These are phyloP conservation scores for Venustampulla echinocandica DNA, from an alignment of 495 filamentous ascomycete species.

Conservation along the genomic window DNA sequence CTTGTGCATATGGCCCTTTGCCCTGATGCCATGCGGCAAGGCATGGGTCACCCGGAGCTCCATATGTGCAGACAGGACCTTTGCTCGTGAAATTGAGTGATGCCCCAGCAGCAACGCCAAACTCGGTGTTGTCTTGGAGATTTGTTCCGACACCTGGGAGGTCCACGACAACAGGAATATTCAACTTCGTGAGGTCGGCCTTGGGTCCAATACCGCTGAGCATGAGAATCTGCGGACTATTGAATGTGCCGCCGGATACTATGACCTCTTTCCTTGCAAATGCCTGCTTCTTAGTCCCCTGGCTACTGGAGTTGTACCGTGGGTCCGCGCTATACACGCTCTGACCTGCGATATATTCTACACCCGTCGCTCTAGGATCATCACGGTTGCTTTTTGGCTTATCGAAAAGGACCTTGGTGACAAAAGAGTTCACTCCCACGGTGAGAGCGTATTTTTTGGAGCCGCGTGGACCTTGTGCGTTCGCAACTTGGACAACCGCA, in stretches of 20 bases:
- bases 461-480: conserved; percentile 41
- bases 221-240: conserved; percentile 44
- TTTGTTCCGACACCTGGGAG: conserved; percentile 56
- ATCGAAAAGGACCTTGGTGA: conserved; percentile 52
- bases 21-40: conserved; percentile 38
- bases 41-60: conserved; percentile 36
- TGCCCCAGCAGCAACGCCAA: conserved; percentile 33
- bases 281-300: conserved; percentile 38
- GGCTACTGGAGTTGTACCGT: conserved; percentile 16
- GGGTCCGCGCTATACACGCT: conserved; percentile 53
- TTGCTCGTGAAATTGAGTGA: conserved; percentile 32
- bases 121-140: conserved; percentile 55
- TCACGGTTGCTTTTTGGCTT: conserved; percentile 17
- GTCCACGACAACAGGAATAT: conserved; percentile 43
- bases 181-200: conserved; percentile 25
- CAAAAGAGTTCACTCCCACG: conserved; percentile 49
- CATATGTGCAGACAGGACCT: conserved; percentile 38
- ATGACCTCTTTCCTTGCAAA: conserved; percentile 52
- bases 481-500: conserved; percentile 41
- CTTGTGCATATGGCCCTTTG: conserved; percentile 36
- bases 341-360: conserved; percentile 52
- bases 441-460: conserved; percentile 48
- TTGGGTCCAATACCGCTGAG: conserved; percentile 44
- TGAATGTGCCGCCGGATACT: conserved; percentile 50
- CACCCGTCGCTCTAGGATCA: conserved; percentile 50